A percentile compares a stretch with the other conserved stretches of the same genome.
Evolutionary conservation across 768 basidiomycete genomes (phyloP).

Genomic region (Kwoniella bestiolae): DNA sequence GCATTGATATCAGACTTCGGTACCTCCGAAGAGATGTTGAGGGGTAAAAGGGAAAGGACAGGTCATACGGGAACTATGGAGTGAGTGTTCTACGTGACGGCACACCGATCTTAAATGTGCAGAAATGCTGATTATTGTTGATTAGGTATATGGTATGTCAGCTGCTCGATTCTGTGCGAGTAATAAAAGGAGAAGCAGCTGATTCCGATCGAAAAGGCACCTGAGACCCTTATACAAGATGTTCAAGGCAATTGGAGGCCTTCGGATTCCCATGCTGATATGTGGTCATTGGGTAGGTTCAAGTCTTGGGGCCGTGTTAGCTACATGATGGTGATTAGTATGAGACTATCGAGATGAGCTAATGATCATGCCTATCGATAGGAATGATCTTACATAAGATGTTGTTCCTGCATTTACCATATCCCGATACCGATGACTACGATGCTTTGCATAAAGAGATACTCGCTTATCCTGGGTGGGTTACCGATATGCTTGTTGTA

Average conservation of each 20-base stretch:
- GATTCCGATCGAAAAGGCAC: slow-evolving; percentile 60
- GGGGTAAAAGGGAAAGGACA: slow-evolving; percentile 69
- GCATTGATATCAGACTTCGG: slow-evolving; percentile 97
- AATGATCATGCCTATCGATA: slow-evolving; percentile 1
- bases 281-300: slow-evolving; percentile 82
- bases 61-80: slow-evolving; percentile 98
- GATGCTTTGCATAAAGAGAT: slow-evolving; percentile 75
- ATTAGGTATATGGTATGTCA: slow-evolving; percentile 47
- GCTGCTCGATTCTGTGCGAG: slow-evolving; percentile 1
- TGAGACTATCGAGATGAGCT: background rate
- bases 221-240: slow-evolving; percentile 77
- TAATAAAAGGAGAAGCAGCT: background rate
- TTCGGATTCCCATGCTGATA: slow-evolving; percentile 85
- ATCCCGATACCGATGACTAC: slow-evolving; percentile 72
- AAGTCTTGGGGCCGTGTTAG: background rate
- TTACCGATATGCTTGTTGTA: no score
- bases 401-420: slow-evolving; percentile 87
- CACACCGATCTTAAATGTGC: background rate
- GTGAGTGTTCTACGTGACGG: slow-evolving; percentile 68
- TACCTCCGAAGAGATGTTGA: slow-evolving; percentile 87
- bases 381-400: slow-evolving; percentile 90
- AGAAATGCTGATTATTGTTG: background rate
- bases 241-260: slow-evolving; percentile 69
- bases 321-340: background rate
- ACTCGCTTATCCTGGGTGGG: slow-evolving; percentile 72